Evolutionary conservation across 2,329 filamentous ascomycete species (phyloP), one percentile per base, ranked within the genome.

Genomic region (Microdochium bolleyi): DNA sequence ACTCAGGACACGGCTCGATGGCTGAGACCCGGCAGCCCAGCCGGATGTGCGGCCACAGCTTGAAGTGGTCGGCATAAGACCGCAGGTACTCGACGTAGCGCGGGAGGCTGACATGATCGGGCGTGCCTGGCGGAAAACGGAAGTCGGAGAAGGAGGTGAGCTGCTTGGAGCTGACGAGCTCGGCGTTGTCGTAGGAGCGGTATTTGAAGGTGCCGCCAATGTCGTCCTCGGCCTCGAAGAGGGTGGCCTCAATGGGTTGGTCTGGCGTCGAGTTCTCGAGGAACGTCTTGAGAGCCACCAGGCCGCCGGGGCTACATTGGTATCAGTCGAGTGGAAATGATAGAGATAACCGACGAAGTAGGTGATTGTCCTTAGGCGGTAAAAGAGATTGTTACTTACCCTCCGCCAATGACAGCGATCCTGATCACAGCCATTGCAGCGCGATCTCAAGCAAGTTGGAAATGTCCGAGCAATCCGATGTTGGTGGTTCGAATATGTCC

Each of bases 131-230:
- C 9, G 41, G 41, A 13, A 46, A 46, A 19, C 75, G 69, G 54
- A 74, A 75, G 56, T 78, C 75, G 1, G 75, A 78, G 55, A 78
- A 79, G 19, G 71, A 64, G 0, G 75, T 78, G 9, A 79, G 64
- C 46, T 76, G 74, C 55, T 76, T 76, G 2, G 74, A 77, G 1
- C 72, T 75, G 1, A 78, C 75, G 1, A 77, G 67, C 69, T 78
- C 75, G 1, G 74, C 72, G 32, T 76, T 72, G 52, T 77, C 73
- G 51, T 78, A 79, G 3, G 70, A 65, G 4, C 73, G 70, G 53
- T 75, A 69, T 22, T 66, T 64, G 59, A 79, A 78, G 1, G 73
- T 76, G 2, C 76, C 75, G 2, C 74, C 75, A 48, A 79, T 64
- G 0, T 67, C 63, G 8, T 65, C 60, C 52, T 73, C 69, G 21